Conservation (phyloP, 2,329 filamentous ascomycete genomes). For the Thyridium curvatum region DNA sequence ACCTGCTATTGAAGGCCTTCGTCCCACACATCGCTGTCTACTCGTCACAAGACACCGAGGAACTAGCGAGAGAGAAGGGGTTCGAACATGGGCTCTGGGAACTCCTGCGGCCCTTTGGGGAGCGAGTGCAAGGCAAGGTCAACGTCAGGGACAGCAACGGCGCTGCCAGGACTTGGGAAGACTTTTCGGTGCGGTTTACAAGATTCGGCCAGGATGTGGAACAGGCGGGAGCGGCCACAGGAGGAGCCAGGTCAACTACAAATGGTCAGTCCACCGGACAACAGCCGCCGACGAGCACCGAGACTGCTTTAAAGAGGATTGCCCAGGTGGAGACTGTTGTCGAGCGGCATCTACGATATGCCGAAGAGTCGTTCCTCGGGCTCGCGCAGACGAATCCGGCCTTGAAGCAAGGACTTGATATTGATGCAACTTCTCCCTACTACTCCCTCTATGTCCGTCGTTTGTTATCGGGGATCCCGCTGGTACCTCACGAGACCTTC, state of each 20-base stretch:
- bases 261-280: constrained; percentile 4
- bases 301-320: constrained; percentile 40
- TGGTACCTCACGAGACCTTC: constrained; percentile 87
- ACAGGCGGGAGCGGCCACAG: constrained; percentile 34
- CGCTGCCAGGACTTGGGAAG: constrained; percentile 74
- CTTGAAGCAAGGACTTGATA: constrained; percentile 32
- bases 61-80: constrained; percentile 75
- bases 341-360: constrained; percentile 69
- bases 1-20: constrained; percentile 75
- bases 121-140: constrained; percentile 80
- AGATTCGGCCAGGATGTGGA: constrained; percentile 57
- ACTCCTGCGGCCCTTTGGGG: constrained; percentile 84
- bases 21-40: constrained; percentile 85
- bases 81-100: constrained; percentile 78
- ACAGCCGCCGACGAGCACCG: constrained; percentile 10
- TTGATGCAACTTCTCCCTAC: constrained; percentile 63
- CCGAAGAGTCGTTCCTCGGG: constrained; percentile 53
- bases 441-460: constrained; percentile 81
- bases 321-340: constrained; percentile 74
- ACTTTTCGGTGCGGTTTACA: constrained; percentile 84
- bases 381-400: constrained; percentile 16
- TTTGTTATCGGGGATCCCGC: constrained; percentile 70
- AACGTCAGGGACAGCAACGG: constrained; percentile 87
- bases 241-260: constrained; percentile 20
- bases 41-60: constrained; percentile 80